phyloP scores from a whole-genome alignment of 768 basidiomycete genomes.

The Amanita rubescens region DNA sequence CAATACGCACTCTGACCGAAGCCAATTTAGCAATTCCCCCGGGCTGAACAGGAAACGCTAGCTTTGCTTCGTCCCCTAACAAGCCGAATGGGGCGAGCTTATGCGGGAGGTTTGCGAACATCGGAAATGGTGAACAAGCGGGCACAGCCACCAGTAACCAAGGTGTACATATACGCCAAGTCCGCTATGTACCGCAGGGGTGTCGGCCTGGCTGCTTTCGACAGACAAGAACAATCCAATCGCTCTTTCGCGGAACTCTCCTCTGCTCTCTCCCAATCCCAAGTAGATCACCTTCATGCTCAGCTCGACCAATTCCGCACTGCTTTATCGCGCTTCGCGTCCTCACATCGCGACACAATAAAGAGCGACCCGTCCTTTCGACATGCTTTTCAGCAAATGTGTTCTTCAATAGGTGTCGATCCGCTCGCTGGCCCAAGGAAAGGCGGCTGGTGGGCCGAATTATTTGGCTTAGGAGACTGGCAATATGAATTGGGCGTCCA shows the following conservation, averaged over 20 bases:
- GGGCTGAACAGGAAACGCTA: slow-evolving; percentile 80
- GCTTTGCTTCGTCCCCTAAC: slow-evolving; percentile 81
- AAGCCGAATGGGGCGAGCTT: slow-evolving; percentile 72
- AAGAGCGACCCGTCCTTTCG: slow-evolving; percentile 79
- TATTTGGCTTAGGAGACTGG: slow-evolving; percentile 88
- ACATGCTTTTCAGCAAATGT: slow-evolving; percentile 94
- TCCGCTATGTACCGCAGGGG: slow-evolving; percentile 66
- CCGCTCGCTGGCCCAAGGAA: slow-evolving; percentile 81
- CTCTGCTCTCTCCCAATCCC: slow-evolving; percentile 62
- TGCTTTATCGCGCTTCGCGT: slow-evolving; percentile 72
- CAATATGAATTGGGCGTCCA: slow-evolving; percentile 94
- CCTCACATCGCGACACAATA: slow-evolving; percentile 79
- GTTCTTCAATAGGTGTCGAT: slow-evolving; percentile 89
- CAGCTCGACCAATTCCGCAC: slow-evolving; percentile 83
- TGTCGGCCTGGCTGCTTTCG: slow-evolving; percentile 83
- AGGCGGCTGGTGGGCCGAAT: slow-evolving; percentile 89
- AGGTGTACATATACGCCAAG: too few relatives aligned
- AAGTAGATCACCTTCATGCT: slow-evolving; percentile 70
- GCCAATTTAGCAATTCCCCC: slow-evolving; percentile 73
- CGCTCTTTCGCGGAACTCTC: slow-evolving; percentile 81
- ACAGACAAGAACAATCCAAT: slow-evolving; percentile 76
- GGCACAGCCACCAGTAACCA: not conserved
- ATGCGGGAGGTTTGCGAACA: slow-evolving; percentile 70
- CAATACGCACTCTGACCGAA: slow-evolving; percentile 55
- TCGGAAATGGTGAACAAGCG: slow-evolving; percentile 12